A percentile compares a stretch with the other conserved stretches of the same genome.
Evolutionary conservation across 805 yeast genomes (phyloP).

Genomic region (Debaryomyces prosopidis): DNA sequence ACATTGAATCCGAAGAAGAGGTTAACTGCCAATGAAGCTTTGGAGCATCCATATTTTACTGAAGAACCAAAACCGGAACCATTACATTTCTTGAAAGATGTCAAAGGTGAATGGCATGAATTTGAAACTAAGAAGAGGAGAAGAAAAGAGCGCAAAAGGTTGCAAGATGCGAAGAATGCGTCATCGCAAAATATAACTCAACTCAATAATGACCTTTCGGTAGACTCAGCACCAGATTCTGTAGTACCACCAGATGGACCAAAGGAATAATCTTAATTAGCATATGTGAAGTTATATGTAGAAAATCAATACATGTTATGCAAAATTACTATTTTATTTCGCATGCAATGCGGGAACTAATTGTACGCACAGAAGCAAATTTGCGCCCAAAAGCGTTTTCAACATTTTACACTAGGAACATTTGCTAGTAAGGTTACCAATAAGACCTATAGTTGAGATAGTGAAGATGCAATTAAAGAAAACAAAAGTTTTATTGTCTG

Average conservation of each 20-base stretch:
- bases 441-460: too few species aligned
- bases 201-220: neutral
- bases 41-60: constrained; percentile 64
- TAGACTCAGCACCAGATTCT: constrained; percentile 12
- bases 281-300: neutral
- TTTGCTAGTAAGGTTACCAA: too few species aligned
- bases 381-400: too few species aligned
- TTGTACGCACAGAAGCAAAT: too few species aligned
- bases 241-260: constrained; percentile 6
- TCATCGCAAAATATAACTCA: neutral
- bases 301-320: too few species aligned
- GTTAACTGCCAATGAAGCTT: constrained; percentile 67
- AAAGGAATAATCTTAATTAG: constrained; percentile 1
- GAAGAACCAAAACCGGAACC: constrained; percentile 69
- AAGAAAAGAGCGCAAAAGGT: constrained; percentile 45
- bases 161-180: constrained; percentile 29
- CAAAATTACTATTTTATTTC: too few species aligned
- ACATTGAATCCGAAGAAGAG: constrained; percentile 69
- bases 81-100: constrained; percentile 51
- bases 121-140: constrained; percentile 87
- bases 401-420: too few species aligned
- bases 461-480: too few species aligned
- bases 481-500: too few species aligned
- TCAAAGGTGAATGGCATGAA: constrained; percentile 93
- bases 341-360: too few species aligned